These are phyloP conservation scores for Phytomonas sp. DNA, from an alignment of 208 protist species.

Conservation along the genomic window DNA sequence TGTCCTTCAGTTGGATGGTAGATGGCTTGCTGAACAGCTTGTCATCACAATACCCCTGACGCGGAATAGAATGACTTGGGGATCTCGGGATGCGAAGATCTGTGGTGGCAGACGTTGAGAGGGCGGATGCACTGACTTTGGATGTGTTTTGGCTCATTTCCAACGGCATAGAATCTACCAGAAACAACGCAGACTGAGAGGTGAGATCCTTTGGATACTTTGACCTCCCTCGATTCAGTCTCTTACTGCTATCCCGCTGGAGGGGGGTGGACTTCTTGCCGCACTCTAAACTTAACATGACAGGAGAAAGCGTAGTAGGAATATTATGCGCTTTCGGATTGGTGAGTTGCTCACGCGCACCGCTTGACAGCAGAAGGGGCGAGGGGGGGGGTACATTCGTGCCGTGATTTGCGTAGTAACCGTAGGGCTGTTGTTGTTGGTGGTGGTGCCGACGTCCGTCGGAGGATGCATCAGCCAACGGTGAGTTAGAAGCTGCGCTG, in stretches of 20 bases:
- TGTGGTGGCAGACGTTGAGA: not conserved
- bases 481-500: slow-evolving; percentile 46
- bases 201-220: not conserved
- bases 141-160: not conserved
- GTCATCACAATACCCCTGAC: not conserved
- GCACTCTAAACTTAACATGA: not conserved
- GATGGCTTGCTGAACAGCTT: not conserved
- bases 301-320: not conserved
- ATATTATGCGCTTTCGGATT: not conserved
- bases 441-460: not conserved
- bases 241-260: not conserved
- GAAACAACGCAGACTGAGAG: not conserved
- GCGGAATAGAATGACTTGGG: not conserved
- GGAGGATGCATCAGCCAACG: slow-evolving; percentile 37
- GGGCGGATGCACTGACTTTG: not conserved
- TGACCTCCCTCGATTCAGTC: not conserved
- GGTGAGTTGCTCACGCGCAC: not conserved
- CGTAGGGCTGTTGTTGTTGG: not conserved
- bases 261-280: not conserved
- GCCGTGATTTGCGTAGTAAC: not conserved
- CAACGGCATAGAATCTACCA: not conserved
- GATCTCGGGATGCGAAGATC: not conserved
- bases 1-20: not conserved
- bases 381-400: not conserved
- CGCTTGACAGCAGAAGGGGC: not conserved